These are phyloP conservation scores for Cubamyces sp. DNA, from an alignment of 768 basidiomycete genomes.

Conservation along the genomic window DNA sequence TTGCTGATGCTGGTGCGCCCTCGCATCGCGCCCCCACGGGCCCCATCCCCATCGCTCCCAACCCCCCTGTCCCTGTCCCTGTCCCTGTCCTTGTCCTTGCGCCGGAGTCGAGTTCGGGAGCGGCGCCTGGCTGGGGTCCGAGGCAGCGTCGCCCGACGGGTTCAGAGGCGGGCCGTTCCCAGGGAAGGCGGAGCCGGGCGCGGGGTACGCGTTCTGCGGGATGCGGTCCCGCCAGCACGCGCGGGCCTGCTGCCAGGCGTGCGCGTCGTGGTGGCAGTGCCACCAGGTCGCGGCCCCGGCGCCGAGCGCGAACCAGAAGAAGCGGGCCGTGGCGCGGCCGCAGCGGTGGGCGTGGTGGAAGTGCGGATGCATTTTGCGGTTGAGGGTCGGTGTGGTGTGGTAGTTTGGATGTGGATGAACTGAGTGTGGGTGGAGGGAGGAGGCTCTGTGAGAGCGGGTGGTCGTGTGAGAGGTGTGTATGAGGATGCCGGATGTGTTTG, in stretches of 20 bases:
- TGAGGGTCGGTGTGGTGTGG: background rate
- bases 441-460: background rate
- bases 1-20: background rate
- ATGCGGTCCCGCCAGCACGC: constrained; percentile 35
- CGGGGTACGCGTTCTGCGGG: constrained; percentile 32
- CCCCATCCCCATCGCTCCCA: constrained; percentile 8
- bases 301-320: constrained; percentile 73
- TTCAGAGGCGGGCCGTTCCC: background rate
- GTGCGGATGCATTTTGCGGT: constrained; percentile 14
- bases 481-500: background rate
- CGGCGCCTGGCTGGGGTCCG: background rate
- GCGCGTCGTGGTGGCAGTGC: constrained; percentile 46
- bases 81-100: background rate
- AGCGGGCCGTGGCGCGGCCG: constrained; percentile 53
- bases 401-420: background rate
- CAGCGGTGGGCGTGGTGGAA: constrained; percentile 16
- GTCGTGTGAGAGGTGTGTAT: background rate
- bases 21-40: background rate
- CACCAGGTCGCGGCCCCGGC: constrained; percentile 45
- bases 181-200: constrained; percentile 8
- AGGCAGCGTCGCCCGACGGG: background rate
- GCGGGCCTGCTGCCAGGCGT: constrained; percentile 27
- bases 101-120: background rate
- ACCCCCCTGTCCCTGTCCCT: background rate
- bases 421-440: background rate